phyloP scores from a whole-genome alignment of 2,329 filamentous ascomycete genomes.

The Nemania sp. region DNA sequence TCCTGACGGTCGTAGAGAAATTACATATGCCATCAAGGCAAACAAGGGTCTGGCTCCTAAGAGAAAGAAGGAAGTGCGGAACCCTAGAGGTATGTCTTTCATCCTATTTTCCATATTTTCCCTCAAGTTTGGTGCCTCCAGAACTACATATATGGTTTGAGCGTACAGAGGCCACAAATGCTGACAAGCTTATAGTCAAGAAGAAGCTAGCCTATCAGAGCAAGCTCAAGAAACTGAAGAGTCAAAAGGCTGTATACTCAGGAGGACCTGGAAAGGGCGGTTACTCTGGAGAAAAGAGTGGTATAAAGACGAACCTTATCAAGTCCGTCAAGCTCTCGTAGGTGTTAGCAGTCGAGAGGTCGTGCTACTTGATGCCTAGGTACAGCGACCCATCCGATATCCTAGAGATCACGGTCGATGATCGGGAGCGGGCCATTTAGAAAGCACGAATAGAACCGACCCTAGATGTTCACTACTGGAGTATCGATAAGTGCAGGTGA shows the following conservation, averaged over 20 bases:
- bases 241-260: conserved; percentile 83
- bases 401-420: neutral
- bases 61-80: conserved; percentile 90
- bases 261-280: conserved; percentile 81
- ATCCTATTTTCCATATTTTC: neutral
- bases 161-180: neutral
- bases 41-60: conserved; percentile 93
- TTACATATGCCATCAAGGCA: conserved; percentile 92
- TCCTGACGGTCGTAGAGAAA: conserved; percentile 85
- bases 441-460: too few species aligned
- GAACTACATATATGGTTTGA: too few species aligned
- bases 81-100: conserved; percentile 66
- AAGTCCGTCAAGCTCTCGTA: conserved; percentile 81
- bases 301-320: conserved; percentile 91
- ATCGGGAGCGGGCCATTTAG: neutral
- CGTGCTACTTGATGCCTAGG: neutral
- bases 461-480: too few species aligned
- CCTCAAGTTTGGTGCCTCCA: neutral
- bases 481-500: too few species aligned
- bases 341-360: neutral
- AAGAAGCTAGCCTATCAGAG: conserved; percentile 95
- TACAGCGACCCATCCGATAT: neutral
- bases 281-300: conserved; percentile 89
- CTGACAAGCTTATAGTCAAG: conserved; percentile 54
- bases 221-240: conserved; percentile 95